A percentile compares a stretch with the other conserved stretches of the same genome.
phyloP scores from a whole-genome alignment of 257 asterid species.

The Solanum habrochaites region DNA sequence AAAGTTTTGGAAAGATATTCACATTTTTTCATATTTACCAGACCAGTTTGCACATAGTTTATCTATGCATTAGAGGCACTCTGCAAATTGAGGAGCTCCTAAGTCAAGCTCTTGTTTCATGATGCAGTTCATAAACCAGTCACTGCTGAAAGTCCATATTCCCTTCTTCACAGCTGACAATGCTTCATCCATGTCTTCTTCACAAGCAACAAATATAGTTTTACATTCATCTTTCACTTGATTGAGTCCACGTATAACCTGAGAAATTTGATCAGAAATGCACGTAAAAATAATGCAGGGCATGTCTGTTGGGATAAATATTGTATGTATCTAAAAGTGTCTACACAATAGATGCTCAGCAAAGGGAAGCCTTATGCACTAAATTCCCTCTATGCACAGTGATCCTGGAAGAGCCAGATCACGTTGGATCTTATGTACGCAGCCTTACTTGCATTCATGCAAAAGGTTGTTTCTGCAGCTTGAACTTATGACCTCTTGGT shows the following conservation, averaged over 20 bases:
- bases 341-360: not conserved
- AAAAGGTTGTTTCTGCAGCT: not conserved
- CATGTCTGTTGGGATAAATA: not conserved
- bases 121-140: constrained; percentile 82
- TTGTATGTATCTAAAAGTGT: not conserved
- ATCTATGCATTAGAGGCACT: constrained; percentile 35
- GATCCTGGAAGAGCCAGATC: not conserved
- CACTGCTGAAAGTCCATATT: constrained; percentile 56
- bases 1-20: not conserved
- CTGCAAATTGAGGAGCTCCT: constrained; percentile 73
- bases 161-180: constrained; percentile 52
- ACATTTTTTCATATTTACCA: not conserved
- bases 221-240: constrained; percentile 34
- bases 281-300: not conserved
- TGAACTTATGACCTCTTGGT: not conserved
- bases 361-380: not conserved
- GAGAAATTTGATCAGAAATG: not conserved
- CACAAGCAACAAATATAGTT: constrained; percentile 65
- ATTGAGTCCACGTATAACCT: constrained; percentile 39
- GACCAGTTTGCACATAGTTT: not conserved
- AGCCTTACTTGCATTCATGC: not conserved
- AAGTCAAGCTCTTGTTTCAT: constrained; percentile 83
- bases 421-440: not conserved
- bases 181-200: constrained; percentile 79
- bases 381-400: not conserved